Evolutionary conservation across 208 protist genomes (phyloP), one percentile per base, ranked within the genome.

Genomic region (Trypanosoma congolense): DNA sequence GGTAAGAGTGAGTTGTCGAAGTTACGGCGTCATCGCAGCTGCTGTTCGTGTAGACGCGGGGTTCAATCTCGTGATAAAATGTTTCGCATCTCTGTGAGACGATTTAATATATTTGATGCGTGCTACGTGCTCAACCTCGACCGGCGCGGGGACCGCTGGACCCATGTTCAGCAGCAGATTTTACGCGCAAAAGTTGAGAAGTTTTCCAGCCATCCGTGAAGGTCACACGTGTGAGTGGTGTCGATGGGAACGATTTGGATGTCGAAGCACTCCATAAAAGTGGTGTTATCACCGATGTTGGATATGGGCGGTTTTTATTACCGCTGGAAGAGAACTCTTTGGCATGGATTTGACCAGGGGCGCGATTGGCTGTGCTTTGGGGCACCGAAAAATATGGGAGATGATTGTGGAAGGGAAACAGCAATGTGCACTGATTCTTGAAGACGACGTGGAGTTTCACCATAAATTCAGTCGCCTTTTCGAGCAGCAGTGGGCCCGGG

Each of bases 61-160:
- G n/a, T n/a, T n/a, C n/a, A n/a, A 42, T 28, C 28, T 21, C 10
- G 4, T 25, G 4, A 42, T 16, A 21, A 31, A 45, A 88, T 88
- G 74, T 33, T 92, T 28, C 72, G 67, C 3, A 22, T 14, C 19
- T 73, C 65, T 26, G 38, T 50, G 8, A 6, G 25, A n/a, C 12
- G 55, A 1, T 63, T 48, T 46, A 68, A 59, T 19, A 73, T 94
- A 18, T 93, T 96, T 60, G 90, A 96, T 54, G 90, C 84, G 3
- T 92, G 85, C 61, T 96, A 92, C 63, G 72, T 93, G 19, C 70
- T 96, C 28, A 96, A 96, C 71, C 74, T 96, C 35, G 82, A 96
- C 54, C 80, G 77, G 24, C 86, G 90, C 25, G 50, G 59, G 8
- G 90, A 96, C 47, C 80, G 85, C 24, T 90, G 74, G 82, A 46